A percentile compares a stretch with the other conserved stretches of the same genome.
These are phyloP conservation scores for Blastocystis sp. DNA, from an alignment of 352 stramenopile genomes.

Conservation along the genomic window DNA sequence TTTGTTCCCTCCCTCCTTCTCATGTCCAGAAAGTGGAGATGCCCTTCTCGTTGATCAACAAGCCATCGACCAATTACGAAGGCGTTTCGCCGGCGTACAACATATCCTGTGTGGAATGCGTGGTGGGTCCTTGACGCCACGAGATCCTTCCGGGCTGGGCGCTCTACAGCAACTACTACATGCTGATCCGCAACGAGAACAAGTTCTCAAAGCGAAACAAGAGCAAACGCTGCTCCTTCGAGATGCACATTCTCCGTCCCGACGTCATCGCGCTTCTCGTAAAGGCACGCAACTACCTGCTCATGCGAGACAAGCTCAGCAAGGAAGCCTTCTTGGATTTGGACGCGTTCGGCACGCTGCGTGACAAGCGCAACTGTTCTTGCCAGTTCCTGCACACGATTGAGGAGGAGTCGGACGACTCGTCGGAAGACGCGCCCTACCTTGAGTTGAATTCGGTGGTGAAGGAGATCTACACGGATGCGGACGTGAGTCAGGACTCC, in stretches of 20 bases:
- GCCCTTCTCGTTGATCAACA: constrained; percentile 82
- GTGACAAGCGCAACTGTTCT: constrained; percentile 9
- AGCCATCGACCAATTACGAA: constrained; percentile 76
- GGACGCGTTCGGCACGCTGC: constrained; percentile 40
- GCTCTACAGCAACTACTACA: constrained; percentile 87
- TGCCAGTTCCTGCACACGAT: constrained; percentile 12
- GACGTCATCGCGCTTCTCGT: constrained; percentile 85
- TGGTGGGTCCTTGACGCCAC: constrained; percentile 5
- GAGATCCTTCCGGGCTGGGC: constrained; percentile 83
- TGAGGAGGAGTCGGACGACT: background rate
- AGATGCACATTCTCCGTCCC: constrained; percentile 80
- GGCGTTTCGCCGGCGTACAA: constrained; percentile 75
- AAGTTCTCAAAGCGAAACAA: constrained; percentile 80
- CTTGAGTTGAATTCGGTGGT: background rate
- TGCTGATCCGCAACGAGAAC: constrained; percentile 84
- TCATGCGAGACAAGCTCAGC: background rate
- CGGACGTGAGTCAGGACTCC: background rate
- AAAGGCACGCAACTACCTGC: constrained; percentile 75
- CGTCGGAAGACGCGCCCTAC: background rate
- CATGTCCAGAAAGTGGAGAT: constrained; percentile 77
- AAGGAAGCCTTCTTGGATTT: constrained; percentile 37
- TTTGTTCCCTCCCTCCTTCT: background rate
- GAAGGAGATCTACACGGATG: background rate
- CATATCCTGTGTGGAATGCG: constrained; percentile 9
- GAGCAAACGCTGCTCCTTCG: constrained; percentile 81